Evolutionary conservation across 2,329 filamentous ascomycete genomes (phyloP), one percentile per base, ranked within the genome.

Genomic region (Pseudogymnoascus sp.): DNA sequence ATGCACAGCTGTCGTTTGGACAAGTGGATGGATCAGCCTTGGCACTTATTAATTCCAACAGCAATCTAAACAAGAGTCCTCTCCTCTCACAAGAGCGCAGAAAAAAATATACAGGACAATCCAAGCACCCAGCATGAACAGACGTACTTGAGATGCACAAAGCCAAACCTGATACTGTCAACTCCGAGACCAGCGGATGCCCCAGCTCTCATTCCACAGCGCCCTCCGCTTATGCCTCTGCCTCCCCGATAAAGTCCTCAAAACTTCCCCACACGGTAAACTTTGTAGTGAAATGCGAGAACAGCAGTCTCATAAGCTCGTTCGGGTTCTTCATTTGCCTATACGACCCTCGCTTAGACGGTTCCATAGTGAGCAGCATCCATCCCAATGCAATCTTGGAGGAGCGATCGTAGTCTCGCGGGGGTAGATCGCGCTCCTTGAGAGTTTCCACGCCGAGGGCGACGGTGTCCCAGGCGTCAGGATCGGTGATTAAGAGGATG

Each of bases 261-360:
- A 57, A 57, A 29, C 51, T 57, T 57, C 51, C 51, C 51, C 51
- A 57, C 10, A 57, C 51, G 29, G 51, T 57, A 14, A 57, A 57
- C 51, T 57, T 57, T 21, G 51, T 36, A 57, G 29, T 57, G 3
- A 57, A 57, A 57, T 57, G 51, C n/a, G 51, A 34, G 51, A 57
- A 57, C 5, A 57, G 29, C n/a, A 57, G 51, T 29, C 51, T 57
- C 51, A 57, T 57, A 11, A 57, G 51, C 16, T 57, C 51, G 21
- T 57, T 57, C 10, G 51, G 51, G 10, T 57, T 57, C 51, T 57
- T 57, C n/a, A 57, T 57, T 57, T 57, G 51, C 11, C 51, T 57
- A 16, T 57, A 57, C 11, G 51, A 57, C 11, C 51, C 51, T 18
- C 51, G 51, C 51, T 57, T 57, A 6, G 51, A 34, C 26, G 51